Conservation (phyloP, 768 basidiomycete species). For the Psilocybe cubensis region DNA sequence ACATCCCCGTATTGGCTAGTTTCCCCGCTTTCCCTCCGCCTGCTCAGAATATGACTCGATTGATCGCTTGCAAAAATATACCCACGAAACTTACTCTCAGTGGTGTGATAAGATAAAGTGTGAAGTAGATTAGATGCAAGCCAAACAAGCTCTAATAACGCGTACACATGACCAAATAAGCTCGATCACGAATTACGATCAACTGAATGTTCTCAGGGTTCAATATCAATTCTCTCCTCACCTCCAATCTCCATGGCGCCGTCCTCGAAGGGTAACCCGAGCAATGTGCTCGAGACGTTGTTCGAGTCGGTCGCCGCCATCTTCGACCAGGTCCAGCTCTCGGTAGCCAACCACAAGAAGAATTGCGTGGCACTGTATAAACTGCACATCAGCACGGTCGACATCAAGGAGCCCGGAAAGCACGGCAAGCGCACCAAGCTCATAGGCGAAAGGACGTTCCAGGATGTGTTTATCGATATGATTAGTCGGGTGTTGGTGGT, state of each 20-base stretch:
- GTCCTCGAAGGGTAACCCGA: constrained; percentile 19
- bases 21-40: constrained; percentile 16
- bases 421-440: constrained; percentile 48
- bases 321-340: constrained; percentile 82
- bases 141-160: constrained; percentile 26
- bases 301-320: constrained; percentile 40
- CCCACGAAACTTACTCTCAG: neutral
- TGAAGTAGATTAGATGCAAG: constrained; percentile 17
- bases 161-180: constrained; percentile 24
- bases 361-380: constrained; percentile 89
- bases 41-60: constrained; percentile 22
- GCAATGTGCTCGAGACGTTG: constrained; percentile 32
- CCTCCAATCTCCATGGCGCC: constrained; percentile 23
- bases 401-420: constrained; percentile 52
- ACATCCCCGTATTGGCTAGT: constrained; percentile 8
- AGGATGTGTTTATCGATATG: constrained; percentile 74
- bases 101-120: constrained; percentile 8
- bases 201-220: constrained; percentile 18
- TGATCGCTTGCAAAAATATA: constrained; percentile 18
- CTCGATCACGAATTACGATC: constrained; percentile 19
- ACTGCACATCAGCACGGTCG: constrained; percentile 69
- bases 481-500: constrained; percentile 71
- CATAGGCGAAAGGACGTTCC: constrained; percentile 80
- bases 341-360: constrained; percentile 90
- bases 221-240: constrained; percentile 3